Evolutionary conservation across 176 grass and related monocot species (phyloP).

Genomic region (Elymus sibiricus): DNA sequence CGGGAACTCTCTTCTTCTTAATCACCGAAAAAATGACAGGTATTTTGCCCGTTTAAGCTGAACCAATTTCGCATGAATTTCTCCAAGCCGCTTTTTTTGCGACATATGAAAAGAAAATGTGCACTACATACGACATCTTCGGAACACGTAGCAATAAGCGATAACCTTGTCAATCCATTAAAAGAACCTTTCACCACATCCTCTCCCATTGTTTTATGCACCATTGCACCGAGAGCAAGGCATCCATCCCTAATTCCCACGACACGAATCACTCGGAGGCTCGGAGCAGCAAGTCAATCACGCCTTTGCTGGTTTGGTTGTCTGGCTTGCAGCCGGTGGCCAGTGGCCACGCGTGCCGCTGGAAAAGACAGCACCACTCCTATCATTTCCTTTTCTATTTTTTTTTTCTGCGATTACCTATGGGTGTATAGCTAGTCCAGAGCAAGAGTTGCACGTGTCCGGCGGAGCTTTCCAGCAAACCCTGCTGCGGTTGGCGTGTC

Average conservation of each 20-base stretch:
- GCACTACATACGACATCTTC: background rate
- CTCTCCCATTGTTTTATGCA: background rate
- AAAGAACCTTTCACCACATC: background rate
- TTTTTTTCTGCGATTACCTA: too few relatives aligned
- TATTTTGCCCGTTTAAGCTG: too few relatives aligned
- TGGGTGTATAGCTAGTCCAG: too few relatives aligned
- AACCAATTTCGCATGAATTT: too few relatives aligned
- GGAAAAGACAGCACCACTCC: too few relatives aligned
- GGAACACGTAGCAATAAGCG: background rate
- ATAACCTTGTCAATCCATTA: background rate
- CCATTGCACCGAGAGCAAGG: too few relatives aligned
- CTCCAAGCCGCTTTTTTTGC: too few relatives aligned
- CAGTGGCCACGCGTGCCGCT: background rate
- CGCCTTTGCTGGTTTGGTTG: background rate
- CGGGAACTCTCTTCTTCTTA: too few relatives aligned
- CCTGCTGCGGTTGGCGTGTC: constrained; percentile 4
- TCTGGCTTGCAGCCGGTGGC: background rate
- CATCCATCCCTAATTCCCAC: background rate
- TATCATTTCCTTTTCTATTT: too few relatives aligned
- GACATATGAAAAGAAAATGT: too few relatives aligned
- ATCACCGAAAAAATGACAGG: too few relatives aligned
- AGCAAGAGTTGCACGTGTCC: constrained; percentile 18
- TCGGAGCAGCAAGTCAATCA: background rate
- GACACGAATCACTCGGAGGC: background rate
- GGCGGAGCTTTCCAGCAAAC: constrained; percentile 13